phyloP scores from a whole-genome alignment of 164 flowering plant species.

The Chimonanthus praecox region DNA sequence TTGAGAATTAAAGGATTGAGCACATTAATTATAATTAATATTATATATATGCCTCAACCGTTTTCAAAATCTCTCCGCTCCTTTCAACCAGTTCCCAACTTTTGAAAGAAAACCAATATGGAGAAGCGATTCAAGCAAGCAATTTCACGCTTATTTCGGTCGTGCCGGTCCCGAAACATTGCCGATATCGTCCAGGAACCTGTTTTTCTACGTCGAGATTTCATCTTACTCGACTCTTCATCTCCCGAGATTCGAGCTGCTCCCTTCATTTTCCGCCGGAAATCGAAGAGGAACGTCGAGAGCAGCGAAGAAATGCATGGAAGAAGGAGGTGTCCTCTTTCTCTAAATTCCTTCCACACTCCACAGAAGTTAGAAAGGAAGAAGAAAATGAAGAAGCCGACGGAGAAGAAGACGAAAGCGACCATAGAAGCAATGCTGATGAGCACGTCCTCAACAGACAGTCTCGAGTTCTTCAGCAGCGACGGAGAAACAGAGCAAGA shows the following conservation, averaged over 20 bases:
- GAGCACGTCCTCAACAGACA: slow-evolving; percentile 15
- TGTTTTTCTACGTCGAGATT: slow-evolving; percentile 18
- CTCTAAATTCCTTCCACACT: slow-evolving; percentile 10
- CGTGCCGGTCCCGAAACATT: slow-evolving; percentile 44
- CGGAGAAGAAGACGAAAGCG: slow-evolving; percentile 1
- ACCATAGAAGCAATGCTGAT: background rate
- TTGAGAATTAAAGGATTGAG: too few relatives aligned
- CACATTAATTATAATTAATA: too few relatives aligned
- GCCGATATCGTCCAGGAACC: slow-evolving; percentile 37
- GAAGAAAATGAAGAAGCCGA: background rate
- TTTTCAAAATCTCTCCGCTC: background rate
- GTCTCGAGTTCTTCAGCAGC: slow-evolving; percentile 44
- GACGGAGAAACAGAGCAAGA: slow-evolving; percentile 40
- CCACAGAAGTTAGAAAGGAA: background rate
- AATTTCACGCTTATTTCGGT: slow-evolving; percentile 50
- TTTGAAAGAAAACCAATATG: slow-evolving; percentile 27
- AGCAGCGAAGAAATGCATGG: slow-evolving; percentile 8
- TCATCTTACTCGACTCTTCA: slow-evolving; percentile 17
- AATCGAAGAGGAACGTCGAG: background rate
- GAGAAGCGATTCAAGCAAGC: slow-evolving; percentile 46
- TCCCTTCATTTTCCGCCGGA: slow-evolving; percentile 22
- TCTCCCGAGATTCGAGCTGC: slow-evolving; percentile 9
- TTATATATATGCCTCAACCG: background rate
- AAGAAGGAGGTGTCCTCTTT: slow-evolving; percentile 39
- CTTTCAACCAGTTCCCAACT: background rate